phyloP scores from a whole-genome alignment of 345 rosid genomes.

The Gossypium bickii region DNA sequence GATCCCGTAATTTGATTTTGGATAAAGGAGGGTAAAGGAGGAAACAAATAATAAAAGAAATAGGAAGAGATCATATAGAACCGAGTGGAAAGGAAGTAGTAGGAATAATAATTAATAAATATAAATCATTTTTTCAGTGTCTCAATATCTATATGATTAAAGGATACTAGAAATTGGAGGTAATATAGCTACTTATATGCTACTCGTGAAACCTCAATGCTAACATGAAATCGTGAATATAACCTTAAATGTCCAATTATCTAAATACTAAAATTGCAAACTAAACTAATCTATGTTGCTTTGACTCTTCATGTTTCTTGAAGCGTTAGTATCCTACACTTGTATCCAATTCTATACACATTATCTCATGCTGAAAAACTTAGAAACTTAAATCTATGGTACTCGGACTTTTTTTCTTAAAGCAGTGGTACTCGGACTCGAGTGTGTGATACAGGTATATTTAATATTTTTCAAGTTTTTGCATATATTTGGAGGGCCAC shows the following conservation, averaged over 20 bases:
- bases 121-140: not conserved
- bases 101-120: not conserved
- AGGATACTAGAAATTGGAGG: not conserved
- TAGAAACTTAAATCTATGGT: not conserved
- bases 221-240: not conserved
- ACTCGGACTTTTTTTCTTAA: not conserved
- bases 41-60: not conserved
- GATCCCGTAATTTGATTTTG: not conserved
- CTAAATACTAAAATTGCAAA: slow-evolving; percentile 1
- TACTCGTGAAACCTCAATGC: not conserved
- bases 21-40: not conserved
- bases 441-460: not conserved
- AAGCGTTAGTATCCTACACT: not conserved
- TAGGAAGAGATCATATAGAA: not conserved
- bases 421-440: not conserved
- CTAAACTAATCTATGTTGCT: not conserved
- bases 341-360: not conserved
- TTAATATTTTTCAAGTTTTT: not conserved
- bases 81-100: not conserved
- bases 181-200: not conserved
- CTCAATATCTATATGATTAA: not conserved
- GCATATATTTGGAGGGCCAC: not conserved
- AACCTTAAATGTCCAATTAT: not conserved
- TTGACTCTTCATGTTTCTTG: not conserved
- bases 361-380: not conserved